Base-by-base conservation (phyloP, 345 rosid genomes). In the Acer campestre region DNA sequence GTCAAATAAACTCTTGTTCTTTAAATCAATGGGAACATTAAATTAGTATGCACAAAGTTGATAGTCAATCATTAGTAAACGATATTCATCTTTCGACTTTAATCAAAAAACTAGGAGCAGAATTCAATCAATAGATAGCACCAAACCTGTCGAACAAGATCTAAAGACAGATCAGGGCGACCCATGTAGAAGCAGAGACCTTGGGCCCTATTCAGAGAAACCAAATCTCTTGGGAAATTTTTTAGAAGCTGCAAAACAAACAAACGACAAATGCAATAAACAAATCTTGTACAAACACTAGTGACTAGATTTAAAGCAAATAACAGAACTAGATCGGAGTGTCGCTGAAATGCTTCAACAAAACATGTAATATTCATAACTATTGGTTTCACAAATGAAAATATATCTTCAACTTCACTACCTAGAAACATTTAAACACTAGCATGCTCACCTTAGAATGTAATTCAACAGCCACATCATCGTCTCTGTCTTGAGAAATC, bases 191-290 rank as follows among this genome's bases (percentile, higher is more conserved):
- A 93, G 79, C 97, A 84, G 44, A 91, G 76, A 23, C 85, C 1
- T 71, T 95, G 97, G 48, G 88, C 94, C 82, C 98, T 91, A 84
- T 93, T 91, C 74, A 93, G 80, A 71, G 98, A 86, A 59, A 68
- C 82, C 81, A 91, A 78, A 83, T 95, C 98, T 77, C 81, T 88
- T 3, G 98, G 99, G 83, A 87, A 93, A 40, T 83, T 85, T 78
- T 79, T 78, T 65, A 93, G 81, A 16, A 89, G 89, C 97, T 95
- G 93, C 82, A 89, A 77, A 64, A 73, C 74, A 68, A 73, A 77
- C 22, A 82, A 69, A 68, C n/a, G 63, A 27, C 73, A 49, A 59
- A 53, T 59, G 73, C 53, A 82, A 63, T 53, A 49, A 68, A 71
- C 48, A 66, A 49, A 64, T 23, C 3, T 20, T 49, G 22, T 6